phyloP scores from a whole-genome alignment of 129 eudicot species.

The Tanacetum coccineum region DNA sequence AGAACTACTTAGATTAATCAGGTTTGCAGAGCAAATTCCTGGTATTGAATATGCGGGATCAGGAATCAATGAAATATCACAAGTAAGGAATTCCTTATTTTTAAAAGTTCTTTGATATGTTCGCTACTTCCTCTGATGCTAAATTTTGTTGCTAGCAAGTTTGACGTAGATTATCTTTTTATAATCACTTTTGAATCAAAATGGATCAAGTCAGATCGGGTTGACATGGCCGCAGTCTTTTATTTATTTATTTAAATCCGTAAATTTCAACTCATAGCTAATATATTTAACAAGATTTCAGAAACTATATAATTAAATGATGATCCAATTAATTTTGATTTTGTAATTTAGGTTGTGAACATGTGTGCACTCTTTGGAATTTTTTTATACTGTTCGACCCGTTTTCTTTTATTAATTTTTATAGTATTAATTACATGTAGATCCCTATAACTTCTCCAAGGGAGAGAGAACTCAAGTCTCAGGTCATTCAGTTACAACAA shows the following conservation, averaged over 20 bases:
- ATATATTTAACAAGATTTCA: no score
- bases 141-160: background rate
- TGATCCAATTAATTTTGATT: no score
- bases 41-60: conserved; percentile 64
- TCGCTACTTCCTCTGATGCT: background rate
- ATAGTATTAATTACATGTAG: conserved; percentile 33
- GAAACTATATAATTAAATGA: no score
- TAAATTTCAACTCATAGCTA: no score
- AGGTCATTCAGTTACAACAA: conserved; percentile 73
- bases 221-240: no score
- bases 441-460: conserved; percentile 38
- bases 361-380: background rate
- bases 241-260: no score
- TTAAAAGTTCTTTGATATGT: background rate
- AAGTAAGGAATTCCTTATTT: conserved; percentile 34
- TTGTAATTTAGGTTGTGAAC: no score
- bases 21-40: conserved; percentile 61
- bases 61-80: conserved; percentile 46
- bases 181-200: background rate
- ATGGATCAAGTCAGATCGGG: no score
- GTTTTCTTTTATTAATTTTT: background rate
- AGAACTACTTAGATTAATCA: conserved; percentile 69
- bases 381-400: no score
- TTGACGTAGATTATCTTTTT: background rate
- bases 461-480: conserved; percentile 73